A percentile compares a stretch with the other conserved stretches of the same genome.
phyloP scores from a whole-genome alignment of 202 grass and related monocot genomes.

The Schoenoplectus triqueter region DNA sequence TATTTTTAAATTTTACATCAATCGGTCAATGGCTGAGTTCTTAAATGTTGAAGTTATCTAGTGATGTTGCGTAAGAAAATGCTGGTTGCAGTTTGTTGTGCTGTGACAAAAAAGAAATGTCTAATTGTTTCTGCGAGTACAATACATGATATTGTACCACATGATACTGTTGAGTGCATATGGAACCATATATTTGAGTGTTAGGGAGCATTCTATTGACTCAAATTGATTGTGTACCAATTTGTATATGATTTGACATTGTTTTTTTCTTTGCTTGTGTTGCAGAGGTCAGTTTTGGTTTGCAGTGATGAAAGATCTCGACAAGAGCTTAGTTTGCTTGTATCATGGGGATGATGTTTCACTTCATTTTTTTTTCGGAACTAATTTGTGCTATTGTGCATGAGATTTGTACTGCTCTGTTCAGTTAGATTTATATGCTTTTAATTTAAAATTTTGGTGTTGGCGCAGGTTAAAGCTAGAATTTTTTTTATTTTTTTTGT shows the following conservation, averaged over 20 bases:
- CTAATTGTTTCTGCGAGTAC: background rate
- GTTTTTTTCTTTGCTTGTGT: background rate
- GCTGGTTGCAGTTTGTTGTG: background rate
- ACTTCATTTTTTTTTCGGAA: slow-evolving; percentile 22
- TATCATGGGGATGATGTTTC: background rate
- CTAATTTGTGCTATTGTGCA: background rate
- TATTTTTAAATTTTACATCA: background rate
- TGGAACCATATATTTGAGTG: background rate
- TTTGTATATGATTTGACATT: background rate
- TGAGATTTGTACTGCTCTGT: slow-evolving; percentile 4
- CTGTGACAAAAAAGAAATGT: background rate
- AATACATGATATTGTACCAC: background rate
- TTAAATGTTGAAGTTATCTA: background rate
- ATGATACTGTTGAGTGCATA: background rate
- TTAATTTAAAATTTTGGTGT: slow-evolving; percentile 17
- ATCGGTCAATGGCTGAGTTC: background rate
- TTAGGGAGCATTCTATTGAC: background rate
- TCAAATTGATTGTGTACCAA: background rate
- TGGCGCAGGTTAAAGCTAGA: background rate
- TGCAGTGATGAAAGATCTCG: background rate
- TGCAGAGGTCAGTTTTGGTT: slow-evolving; percentile 30
- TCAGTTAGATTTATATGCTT: slow-evolving; percentile 10
- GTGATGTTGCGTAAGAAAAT: background rate
- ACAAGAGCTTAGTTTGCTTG: slow-evolving; percentile 17
- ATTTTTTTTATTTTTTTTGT: background rate